Evolutionary conservation across 768 basidiomycete species (phyloP), one percentile per base, ranked within the genome.

Genomic region (Tylopilus subfusipes): DNA sequence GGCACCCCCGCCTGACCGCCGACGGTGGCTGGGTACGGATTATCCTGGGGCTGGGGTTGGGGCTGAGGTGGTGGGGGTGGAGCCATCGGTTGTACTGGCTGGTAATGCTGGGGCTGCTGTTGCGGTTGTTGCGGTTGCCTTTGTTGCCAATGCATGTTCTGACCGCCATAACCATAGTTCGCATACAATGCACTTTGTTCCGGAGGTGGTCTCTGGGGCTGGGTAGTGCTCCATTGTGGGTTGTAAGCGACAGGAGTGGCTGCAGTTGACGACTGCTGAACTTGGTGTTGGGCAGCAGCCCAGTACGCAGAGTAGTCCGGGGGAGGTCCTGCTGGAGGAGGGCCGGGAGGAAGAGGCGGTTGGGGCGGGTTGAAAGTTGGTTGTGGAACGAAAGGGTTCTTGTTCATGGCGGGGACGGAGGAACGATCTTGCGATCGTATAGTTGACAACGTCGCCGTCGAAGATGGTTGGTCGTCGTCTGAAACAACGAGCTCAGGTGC

Each of bases 121-220:
- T 84, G 85, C 40, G 82, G 83, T 39, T 76, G 80, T 47, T 84
- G 85, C 40, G 82, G 84, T 42, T 86, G 86, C 62, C 86, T 84
- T 52, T 82, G 79, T 56, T 84, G 85, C 81, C 84, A 83, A 63
- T 78, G 74, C 55, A 75, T 66, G 56, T 72, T 76, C 60, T 88
- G 85, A 45, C 82, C 79, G 3, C 90, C 90, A 68, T 96, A 95
- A 30, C 93, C 93, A 65, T 95, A 95, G 67, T 93, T 93, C 1
- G 91, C 90, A 66, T 94, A 95, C 21, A 94, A 72, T 24, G 88
- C 85, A 66, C 85, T 88, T 65, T 93, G 90, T 60, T 92, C 88
- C 14, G 87, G 76, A 30, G 88, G 76, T 30, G 87, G 86, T 46
- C 85, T 76, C 42, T 84, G 79, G 33, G 83, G 79, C 65, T 84